These are phyloP conservation scores for Talaromyces islandicus DNA, from an alignment of 2,329 filamentous ascomycete genomes.

Conservation along the genomic window DNA sequence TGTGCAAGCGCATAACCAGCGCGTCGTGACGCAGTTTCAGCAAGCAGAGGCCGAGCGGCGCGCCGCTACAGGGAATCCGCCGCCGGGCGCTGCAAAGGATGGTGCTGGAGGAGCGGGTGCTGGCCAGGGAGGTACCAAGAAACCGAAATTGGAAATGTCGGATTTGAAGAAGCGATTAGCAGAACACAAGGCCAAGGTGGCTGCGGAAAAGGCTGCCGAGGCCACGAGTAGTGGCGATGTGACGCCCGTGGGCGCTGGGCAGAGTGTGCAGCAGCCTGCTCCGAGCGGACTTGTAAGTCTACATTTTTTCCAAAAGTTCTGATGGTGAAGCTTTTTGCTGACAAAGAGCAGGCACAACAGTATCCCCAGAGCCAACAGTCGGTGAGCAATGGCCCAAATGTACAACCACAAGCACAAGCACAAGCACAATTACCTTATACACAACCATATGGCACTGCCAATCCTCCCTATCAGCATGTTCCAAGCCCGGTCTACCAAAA, in stretches of 20 bases:
- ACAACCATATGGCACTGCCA: slow-evolving; percentile 36
- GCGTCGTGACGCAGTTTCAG: slow-evolving; percentile 80
- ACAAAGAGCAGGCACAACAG: slow-evolving; percentile 32
- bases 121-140: background rate
- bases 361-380: slow-evolving; percentile 41
- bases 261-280: slow-evolving; percentile 34
- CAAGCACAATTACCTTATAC: slow-evolving; percentile 33
- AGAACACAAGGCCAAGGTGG: slow-evolving; percentile 64
- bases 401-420: slow-evolving; percentile 31
- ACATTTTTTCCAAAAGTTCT: background rate
- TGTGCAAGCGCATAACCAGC: slow-evolving; percentile 74
- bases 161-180: slow-evolving; percentile 77
- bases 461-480: slow-evolving; percentile 39
- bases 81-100: slow-evolving; percentile 42
- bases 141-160: slow-evolving; percentile 45
- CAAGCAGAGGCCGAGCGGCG: slow-evolving; percentile 77
- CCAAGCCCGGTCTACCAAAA: slow-evolving; percentile 31
- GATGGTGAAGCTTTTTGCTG: background rate
- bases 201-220: slow-evolving; percentile 55
- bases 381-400: slow-evolving; percentile 37
- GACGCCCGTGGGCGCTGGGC: slow-evolving; percentile 47
- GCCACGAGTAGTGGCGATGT: slow-evolving; percentile 50
- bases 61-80: slow-evolving; percentile 75
- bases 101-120: slow-evolving; percentile 64
- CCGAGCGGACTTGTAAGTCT: slow-evolving; percentile 55